Evolutionary conservation across 108 stramenopile species (phyloP).

Genomic region (Aurantiochytrium sp.): DNA sequence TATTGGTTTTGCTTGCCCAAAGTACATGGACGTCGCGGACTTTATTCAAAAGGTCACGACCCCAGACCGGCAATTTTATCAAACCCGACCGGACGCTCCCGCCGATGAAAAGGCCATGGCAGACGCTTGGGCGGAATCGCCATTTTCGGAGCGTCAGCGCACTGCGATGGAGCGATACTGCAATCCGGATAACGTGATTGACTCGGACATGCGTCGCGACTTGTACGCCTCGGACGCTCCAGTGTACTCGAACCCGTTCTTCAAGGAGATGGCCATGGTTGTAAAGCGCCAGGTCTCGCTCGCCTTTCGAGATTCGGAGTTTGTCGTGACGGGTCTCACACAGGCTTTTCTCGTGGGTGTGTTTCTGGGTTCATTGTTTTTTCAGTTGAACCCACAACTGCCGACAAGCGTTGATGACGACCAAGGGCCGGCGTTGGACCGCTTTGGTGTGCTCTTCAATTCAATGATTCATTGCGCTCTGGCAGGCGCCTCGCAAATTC

Average conservation of each 20-base stretch:
- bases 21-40: constrained; percentile 66
- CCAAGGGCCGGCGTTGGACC: background rate
- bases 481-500: background rate
- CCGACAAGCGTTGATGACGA: background rate
- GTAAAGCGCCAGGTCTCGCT: background rate
- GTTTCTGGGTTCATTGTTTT: background rate
- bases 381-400: background rate
- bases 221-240: constrained; percentile 19
- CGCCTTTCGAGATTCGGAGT: background rate
- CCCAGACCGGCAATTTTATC: background rate
- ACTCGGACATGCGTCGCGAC: background rate
- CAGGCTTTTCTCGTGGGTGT: background rate
- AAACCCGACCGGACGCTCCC: background rate
- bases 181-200: background rate
- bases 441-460: background rate
- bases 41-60: constrained; percentile 42
- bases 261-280: background rate
- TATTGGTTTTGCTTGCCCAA: constrained; percentile 61
- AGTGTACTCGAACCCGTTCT: constrained; percentile 27
- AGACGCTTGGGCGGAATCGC: background rate
- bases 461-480: background rate
- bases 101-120: background rate
- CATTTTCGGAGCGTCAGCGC: background rate
- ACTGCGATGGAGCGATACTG: background rate
- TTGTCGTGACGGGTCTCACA: background rate